These are phyloP conservation scores for Thinopyrum elongatum DNA, from an alignment of 176 grass and related monocot species.

Conservation along the genomic window DNA sequence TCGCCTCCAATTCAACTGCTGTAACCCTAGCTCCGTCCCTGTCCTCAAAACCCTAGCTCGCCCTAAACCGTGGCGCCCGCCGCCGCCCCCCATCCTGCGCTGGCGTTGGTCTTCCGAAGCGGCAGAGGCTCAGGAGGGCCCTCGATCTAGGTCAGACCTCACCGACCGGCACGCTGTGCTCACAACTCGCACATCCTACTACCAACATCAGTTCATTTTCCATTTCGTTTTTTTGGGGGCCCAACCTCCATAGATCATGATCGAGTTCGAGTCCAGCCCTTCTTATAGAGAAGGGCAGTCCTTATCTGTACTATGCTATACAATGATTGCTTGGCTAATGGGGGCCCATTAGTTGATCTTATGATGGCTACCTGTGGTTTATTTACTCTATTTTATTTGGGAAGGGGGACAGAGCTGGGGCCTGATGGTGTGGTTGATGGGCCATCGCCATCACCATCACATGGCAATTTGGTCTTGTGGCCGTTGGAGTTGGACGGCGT, in stretches of 20 bases:
- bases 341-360: neutral
- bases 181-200: neutral
- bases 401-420: neutral
- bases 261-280: neutral
- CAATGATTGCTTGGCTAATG: neutral
- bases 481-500: neutral
- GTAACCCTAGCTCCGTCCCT: neutral
- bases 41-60: neutral
- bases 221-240: neutral
- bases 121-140: neutral
- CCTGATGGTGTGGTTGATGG: neutral
- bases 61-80: neutral
- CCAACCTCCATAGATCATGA: neutral
- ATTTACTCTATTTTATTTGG: neutral
- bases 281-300: conserved; percentile 3
- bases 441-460: neutral
- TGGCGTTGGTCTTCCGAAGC: neutral
- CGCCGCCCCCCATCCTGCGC: neutral
- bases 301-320: neutral
- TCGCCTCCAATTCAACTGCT: neutral
- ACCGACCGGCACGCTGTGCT: neutral
- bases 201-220: neutral
- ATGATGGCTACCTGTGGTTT: neutral
- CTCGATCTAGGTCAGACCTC: neutral
- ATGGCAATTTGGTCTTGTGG: neutral